phyloP scores from a whole-genome alignment of 345 rosid genomes.

The Eutrema japonicum region DNA sequence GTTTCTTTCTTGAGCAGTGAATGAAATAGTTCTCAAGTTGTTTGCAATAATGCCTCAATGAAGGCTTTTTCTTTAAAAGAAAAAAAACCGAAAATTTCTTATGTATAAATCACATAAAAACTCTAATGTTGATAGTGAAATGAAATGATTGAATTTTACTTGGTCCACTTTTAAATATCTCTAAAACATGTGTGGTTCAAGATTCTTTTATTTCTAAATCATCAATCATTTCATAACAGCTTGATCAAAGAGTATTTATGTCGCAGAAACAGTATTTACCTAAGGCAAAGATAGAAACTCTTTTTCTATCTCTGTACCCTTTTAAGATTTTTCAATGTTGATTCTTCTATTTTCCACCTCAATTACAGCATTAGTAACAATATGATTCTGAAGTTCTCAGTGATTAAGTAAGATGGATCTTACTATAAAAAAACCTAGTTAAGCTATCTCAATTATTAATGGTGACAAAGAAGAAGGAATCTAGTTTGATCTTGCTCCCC shows the following conservation, averaged over 20 bases:
- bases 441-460: conserved; percentile 17
- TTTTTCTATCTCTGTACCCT: conserved; percentile 12
- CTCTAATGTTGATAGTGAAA: conserved; percentile 31
- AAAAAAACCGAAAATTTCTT: neutral
- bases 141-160: conserved; percentile 27
- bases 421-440: neutral
- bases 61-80: neutral
- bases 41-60: conserved; percentile 34
- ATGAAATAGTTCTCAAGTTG: conserved; percentile 25
- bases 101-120: conserved; percentile 16
- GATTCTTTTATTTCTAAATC: conserved; percentile 16
- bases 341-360: neutral
- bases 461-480: conserved; percentile 56
- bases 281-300: neutral
- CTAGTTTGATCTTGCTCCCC: conserved; percentile 51
- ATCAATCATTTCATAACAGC: conserved; percentile 36
- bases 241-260: conserved; percentile 36
- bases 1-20: conserved; percentile 7
- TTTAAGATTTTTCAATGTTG: neutral
- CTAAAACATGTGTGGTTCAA: conserved; percentile 29
- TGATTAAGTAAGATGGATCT: neutral
- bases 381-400: neutral
- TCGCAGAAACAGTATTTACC: conserved; percentile 22
- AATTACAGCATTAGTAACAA: neutral
- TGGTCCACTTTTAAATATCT: conserved; percentile 37